phyloP scores from a whole-genome alignment of 352 stramenopile species.

The Aphanomyces invadans region DNA sequence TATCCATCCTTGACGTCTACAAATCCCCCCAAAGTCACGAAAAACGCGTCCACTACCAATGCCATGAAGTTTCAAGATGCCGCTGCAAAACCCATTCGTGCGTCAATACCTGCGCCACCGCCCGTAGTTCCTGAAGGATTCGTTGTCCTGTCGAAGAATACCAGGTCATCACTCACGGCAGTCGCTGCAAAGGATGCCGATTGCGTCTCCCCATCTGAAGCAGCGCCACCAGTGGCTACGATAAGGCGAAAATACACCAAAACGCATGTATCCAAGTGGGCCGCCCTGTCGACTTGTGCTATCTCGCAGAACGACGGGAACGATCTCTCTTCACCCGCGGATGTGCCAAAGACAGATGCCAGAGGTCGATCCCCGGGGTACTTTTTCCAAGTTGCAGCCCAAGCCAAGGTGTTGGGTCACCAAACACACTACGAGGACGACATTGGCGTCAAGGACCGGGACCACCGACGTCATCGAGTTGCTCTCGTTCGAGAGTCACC shows the following conservation, averaged over 20 bases:
- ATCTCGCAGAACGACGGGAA: neutral
- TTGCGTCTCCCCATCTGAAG: no score
- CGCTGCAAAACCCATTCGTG: neutral
- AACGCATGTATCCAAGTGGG: neutral
- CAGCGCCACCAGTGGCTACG: neutral
- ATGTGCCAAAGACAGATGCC: neutral
- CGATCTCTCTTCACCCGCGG: neutral
- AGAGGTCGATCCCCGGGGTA: constrained; percentile 9
- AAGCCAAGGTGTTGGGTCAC: constrained; percentile 13
- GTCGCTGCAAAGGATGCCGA: no score
- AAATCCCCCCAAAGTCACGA: neutral
- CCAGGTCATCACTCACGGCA: neutral
- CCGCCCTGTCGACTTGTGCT: neutral
- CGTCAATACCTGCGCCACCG: neutral
- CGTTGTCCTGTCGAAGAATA: neutral
- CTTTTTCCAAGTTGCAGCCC: constrained; percentile 17
- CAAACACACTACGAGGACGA: neutral
- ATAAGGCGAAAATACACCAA: neutral
- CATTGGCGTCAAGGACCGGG: neutral
- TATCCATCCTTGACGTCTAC: neutral
- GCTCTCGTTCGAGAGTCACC: no score
- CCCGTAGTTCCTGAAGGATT: neutral
- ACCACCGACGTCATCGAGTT: neutral
- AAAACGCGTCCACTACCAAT: neutral
- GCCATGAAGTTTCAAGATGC: neutral